phyloP scores from a whole-genome alignment of 2,329 filamentous ascomycete species.

The Trichophyton simii region DNA sequence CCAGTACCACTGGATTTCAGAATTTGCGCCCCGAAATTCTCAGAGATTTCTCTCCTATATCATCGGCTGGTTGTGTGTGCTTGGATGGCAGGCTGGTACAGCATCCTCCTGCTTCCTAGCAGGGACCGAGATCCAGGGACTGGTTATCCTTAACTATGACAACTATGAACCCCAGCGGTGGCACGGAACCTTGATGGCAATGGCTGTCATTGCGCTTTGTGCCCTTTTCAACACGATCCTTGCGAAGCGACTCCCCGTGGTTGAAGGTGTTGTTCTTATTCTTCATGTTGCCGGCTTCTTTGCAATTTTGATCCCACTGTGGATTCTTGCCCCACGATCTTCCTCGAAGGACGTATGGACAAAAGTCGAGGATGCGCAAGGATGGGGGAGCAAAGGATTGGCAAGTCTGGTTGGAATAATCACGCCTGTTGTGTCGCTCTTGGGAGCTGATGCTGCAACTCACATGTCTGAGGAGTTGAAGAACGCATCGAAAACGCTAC shows the following conservation, averaged over 20 bases:
- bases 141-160: constrained; percentile 22
- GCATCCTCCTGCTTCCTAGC: constrained; percentile 18
- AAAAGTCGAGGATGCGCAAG: constrained; percentile 1
- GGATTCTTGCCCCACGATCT: constrained; percentile 17
- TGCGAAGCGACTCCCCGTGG: constrained; percentile 19
- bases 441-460: constrained; percentile 1
- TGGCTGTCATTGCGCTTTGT: constrained; percentile 21
- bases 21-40: constrained; percentile 31
- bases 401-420: constrained; percentile 4
- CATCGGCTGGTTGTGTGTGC: constrained; percentile 23
- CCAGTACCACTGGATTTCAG: constrained; percentile 32
- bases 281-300: constrained; percentile 33
- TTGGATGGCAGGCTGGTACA: constrained; percentile 21
- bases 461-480: constrained; percentile 25
- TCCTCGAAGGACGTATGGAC: constrained; percentile 2
- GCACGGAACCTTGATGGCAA: constrained; percentile 29
- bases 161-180: constrained; percentile 23
- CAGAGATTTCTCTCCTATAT: constrained; percentile 35
- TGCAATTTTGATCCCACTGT: constrained; percentile 33
- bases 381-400: constrained; percentile 1
- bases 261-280: constrained; percentile 21
- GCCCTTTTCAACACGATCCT: constrained; percentile 19
- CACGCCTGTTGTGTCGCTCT: neutral
- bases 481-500: constrained; percentile 26
- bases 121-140: constrained; percentile 23